Conservation (phyloP, 495 filamentous ascomycete species). For the Penicillium ucsense region DNA sequence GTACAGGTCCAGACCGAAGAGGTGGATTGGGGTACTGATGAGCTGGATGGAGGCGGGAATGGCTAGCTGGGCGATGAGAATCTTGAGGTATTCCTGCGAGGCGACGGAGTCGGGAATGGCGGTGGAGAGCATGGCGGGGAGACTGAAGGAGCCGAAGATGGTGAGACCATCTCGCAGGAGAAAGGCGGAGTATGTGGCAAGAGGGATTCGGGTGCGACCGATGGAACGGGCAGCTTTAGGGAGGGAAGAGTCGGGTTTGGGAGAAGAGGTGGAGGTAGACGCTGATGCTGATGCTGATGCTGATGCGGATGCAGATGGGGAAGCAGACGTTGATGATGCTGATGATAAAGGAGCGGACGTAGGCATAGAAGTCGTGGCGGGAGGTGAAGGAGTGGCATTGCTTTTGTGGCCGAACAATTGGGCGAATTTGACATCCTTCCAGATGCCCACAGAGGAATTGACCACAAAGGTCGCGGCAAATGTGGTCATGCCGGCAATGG, state of each 20-base stretch:
- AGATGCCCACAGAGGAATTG: conserved; percentile 32
- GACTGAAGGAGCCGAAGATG: conserved; percentile 82
- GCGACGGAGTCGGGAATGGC: conserved; percentile 30
- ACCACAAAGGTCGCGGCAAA: conserved; percentile 30
- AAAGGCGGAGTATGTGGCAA: conserved; percentile 51
- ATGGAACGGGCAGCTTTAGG: conserved; percentile 19
- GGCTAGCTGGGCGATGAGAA: conserved; percentile 57
- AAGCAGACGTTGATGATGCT: conserved; percentile 6
- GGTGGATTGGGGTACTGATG: conserved; percentile 71
- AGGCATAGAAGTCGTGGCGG: conserved; percentile 37
- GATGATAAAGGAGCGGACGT: conserved; percentile 7
- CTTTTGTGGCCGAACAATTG: conserved; percentile 29
- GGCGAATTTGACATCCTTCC: conserved; percentile 41
- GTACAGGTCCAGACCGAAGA: conserved; percentile 78
- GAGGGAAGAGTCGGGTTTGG: conserved; percentile 7
- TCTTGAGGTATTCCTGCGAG: conserved; percentile 25
- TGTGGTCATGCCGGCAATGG: conserved; percentile 33
- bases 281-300: conserved; percentile 20
- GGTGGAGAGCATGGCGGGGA: conserved; percentile 40
- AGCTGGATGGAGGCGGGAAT: conserved; percentile 74
- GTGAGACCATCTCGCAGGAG: conserved; percentile 71
- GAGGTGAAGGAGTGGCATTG: conserved; percentile 8
- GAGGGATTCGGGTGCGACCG: conserved; percentile 42
- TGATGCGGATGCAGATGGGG: conserved; percentile 22
- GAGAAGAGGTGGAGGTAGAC: conserved; percentile 29